Evolutionary conservation across 345 rosid species (phyloP).

Genomic region (Euclidium syriacum): DNA sequence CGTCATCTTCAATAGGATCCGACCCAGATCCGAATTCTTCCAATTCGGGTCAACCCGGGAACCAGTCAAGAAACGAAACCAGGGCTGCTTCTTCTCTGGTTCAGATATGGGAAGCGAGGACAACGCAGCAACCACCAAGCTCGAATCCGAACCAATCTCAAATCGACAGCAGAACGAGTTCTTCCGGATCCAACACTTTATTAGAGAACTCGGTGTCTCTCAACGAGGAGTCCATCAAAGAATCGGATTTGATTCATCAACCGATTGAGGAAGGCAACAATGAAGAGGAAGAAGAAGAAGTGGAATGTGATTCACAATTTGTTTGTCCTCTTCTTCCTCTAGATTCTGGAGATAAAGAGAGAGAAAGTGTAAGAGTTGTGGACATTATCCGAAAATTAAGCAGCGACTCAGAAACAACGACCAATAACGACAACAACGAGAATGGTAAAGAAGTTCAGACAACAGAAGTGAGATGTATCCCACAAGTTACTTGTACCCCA

Average conservation of each 20-base stretch:
- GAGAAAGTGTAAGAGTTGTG: constrained; percentile 51
- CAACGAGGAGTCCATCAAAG: constrained; percentile 4
- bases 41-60: constrained; percentile 15
- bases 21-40: background rate
- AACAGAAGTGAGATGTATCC: constrained; percentile 26
- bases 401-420: constrained; percentile 13
- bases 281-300: constrained; percentile 3
- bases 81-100: constrained; percentile 79
- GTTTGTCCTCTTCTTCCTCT: constrained; percentile 12
- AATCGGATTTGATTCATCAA: constrained; percentile 10
- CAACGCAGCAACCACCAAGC: constrained; percentile 37
- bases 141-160: constrained; percentile 22
- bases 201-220: constrained; percentile 11
- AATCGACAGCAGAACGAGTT: constrained; percentile 25
- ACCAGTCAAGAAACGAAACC: background rate
- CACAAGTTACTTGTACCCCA: constrained; percentile 39
- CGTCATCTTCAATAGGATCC: constrained; percentile 8
- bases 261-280: constrained; percentile 11
- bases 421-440: constrained; percentile 22
- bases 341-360: constrained; percentile 43
- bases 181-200: constrained; percentile 14
- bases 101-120: constrained; percentile 88
- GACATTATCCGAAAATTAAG: constrained; percentile 64
- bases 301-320: constrained; percentile 33
- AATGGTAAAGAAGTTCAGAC: constrained; percentile 28